Conservation (phyloP, 2,329 filamentous ascomycete genomes). For the Verruconis gallopava region DNA sequence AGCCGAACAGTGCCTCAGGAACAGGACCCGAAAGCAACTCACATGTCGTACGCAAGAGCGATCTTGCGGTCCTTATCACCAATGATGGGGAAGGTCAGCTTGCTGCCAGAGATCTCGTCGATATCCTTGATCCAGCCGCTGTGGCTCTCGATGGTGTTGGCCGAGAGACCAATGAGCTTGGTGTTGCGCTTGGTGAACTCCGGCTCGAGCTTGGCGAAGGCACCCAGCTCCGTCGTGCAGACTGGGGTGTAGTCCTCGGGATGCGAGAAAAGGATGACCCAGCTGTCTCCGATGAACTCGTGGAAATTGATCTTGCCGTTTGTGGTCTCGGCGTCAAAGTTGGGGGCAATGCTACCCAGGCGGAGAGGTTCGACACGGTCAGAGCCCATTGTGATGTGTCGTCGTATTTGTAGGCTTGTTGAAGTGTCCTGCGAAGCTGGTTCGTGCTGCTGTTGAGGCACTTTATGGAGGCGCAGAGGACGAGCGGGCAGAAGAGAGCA, state of each 20-base stretch:
- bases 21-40: slow-evolving; percentile 18
- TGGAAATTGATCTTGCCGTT: slow-evolving; percentile 56
- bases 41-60: slow-evolving; percentile 40
- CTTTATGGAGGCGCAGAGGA: too few relatives aligned
- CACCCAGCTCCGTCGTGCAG: slow-evolving; percentile 51
- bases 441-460: slow-evolving; percentile 3
- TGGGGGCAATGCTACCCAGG: slow-evolving; percentile 52
- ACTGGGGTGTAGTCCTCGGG: slow-evolving; percentile 49
- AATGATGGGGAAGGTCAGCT: slow-evolving; percentile 39
- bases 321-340: slow-evolving; percentile 58
- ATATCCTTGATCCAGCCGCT: slow-evolving; percentile 41
- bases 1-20: too few relatives aligned
- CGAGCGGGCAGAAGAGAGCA: neutral
- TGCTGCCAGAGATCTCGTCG: slow-evolving; percentile 35
- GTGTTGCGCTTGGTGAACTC: slow-evolving; percentile 49
- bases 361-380: slow-evolving; percentile 34
- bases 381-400: neutral
- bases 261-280: slow-evolving; percentile 60
- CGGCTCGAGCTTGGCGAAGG: slow-evolving; percentile 50
- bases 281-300: slow-evolving; percentile 56
- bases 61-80: slow-evolving; percentile 40
- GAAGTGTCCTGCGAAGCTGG: neutral
- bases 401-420: neutral
- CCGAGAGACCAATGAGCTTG: slow-evolving; percentile 47
- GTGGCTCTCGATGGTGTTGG: slow-evolving; percentile 38